These are phyloP conservation scores for Phytopythium helicoides DNA, from an alignment of 352 stramenopile genomes.

Conservation along the genomic window DNA sequence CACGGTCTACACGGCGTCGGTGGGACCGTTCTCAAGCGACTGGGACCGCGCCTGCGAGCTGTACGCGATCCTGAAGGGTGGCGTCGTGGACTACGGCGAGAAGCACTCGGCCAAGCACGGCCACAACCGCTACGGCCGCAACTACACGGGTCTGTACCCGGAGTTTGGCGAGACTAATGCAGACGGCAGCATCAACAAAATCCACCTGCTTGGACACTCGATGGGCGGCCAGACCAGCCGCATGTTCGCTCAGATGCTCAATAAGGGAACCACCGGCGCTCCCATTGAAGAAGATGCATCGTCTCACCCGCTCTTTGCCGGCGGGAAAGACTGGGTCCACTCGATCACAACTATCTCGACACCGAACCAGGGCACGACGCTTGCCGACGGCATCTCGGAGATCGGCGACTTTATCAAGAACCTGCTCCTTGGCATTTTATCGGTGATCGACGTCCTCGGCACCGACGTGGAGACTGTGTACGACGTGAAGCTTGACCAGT, in stretches of 20 bases:
- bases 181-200: slow-evolving; percentile 49
- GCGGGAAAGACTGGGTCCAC: slow-evolving; percentile 56
- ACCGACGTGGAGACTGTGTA: slow-evolving; percentile 29
- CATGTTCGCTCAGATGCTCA: slow-evolving; percentile 63
- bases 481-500: slow-evolving; percentile 59
- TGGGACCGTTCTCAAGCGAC: slow-evolving; percentile 58
- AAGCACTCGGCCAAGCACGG: slow-evolving; percentile 32
- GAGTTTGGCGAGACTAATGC: slow-evolving; percentile 47
- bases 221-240: slow-evolving; percentile 75
- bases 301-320: slow-evolving; percentile 38
- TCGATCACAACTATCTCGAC: slow-evolving; percentile 62
- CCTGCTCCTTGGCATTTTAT: slow-evolving; percentile 17
- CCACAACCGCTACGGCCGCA: slow-evolving; percentile 37
- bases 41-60: slow-evolving; percentile 64
- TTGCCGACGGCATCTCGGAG: slow-evolving; percentile 39
- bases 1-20: slow-evolving; percentile 43
- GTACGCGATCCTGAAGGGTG: slow-evolving; percentile 62
- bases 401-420: slow-evolving; percentile 39
- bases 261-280: slow-evolving; percentile 42
- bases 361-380: slow-evolving; percentile 51
- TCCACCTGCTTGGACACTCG: slow-evolving; percentile 70
- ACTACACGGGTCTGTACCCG: slow-evolving; percentile 47
- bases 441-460: slow-evolving; percentile 27
- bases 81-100: slow-evolving; percentile 38
- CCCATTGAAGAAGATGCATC: slow-evolving; percentile 24